Base-by-base conservation (phyloP, 257 asterid genomes). In the Solanum boliviense region DNA sequence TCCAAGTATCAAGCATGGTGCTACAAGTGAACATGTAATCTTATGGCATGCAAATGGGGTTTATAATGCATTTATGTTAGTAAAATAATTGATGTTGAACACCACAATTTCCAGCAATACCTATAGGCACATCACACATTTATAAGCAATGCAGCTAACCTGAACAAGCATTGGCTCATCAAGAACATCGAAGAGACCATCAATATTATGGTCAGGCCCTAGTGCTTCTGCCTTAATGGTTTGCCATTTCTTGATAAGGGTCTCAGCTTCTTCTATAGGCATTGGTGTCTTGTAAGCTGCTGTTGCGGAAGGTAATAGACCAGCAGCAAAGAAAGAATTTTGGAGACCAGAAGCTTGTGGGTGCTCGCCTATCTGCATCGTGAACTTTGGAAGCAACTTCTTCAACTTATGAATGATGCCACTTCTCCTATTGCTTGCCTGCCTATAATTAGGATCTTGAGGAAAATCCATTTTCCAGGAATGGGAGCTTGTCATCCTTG, bases 151-250 rank as follows among this genome's bases (percentile, higher is more conserved):
- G 89, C 78, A 90, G 86, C 92, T 91, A 91, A 97, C 99, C 98
- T 96, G 98, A 89, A 36, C 90, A 90, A 97, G 99, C 99, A 97
- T 95, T 39, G 98, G 87, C 91, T 96, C 99, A 75, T 96, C 99
- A 88, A 97, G 99, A 83, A 96, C 90, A 76, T 95, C 98, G 87
- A 88, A 87, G 82, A 97, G 97, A 84, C 94, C 92, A 81, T 83
- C 84, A 89, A 93, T 88, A 85, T 97, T 90, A 89, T 97, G 96
- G 88, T 93, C 91, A 87, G 98, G 95, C 76, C 99, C 99, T 85
- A 97, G 97, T 60, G 99, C 98, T 82, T 93, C 98, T 34, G 99
- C 96, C 93, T 97, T 96, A 41, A 91, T 90, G 91, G 86, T 92
- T 89, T 97, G 99, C 99, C 99, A 97, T 89, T 85, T 92, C 92